Conservation (phyloP, 1,284 basidiomycete species). For the Dichomitus squalens region DNA sequence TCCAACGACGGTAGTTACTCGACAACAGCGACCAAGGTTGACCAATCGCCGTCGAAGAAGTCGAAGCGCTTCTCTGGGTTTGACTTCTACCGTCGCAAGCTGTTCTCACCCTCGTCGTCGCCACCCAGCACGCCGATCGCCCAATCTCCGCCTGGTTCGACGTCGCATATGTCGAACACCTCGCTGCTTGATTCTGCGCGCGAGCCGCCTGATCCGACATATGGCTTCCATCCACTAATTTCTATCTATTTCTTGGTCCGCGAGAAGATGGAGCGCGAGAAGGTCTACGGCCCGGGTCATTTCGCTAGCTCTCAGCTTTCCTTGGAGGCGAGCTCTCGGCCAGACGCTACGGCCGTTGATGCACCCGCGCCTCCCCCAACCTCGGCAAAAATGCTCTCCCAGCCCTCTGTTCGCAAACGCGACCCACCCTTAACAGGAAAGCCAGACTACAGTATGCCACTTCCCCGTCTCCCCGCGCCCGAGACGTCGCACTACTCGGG, state of each 20-base stretch:
- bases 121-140: slow-evolving; percentile 49
- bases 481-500: slow-evolving; percentile 78
- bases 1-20: slow-evolving; percentile 53
- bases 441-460: slow-evolving; percentile 79
- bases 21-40: slow-evolving; percentile 40
- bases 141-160: slow-evolving; percentile 57
- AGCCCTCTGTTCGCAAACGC: slow-evolving; percentile 30
- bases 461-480: slow-evolving; percentile 81
- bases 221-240: slow-evolving; percentile 92
- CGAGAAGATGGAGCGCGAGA: slow-evolving; percentile 94
- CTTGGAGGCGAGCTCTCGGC: slow-evolving; percentile 32
- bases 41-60: slow-evolving; percentile 55
- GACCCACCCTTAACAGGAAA: slow-evolving; percentile 37
- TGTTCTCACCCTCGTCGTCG: slow-evolving; percentile 76
- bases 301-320: slow-evolving; percentile 91
- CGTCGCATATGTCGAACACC: slow-evolving; percentile 50
- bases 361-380: slow-evolving; percentile 25
- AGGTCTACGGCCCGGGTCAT: slow-evolving; percentile 89
- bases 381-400: slow-evolving; percentile 32
- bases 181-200: slow-evolving; percentile 48
- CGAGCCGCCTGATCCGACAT: slow-evolving; percentile 79
- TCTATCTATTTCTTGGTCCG: slow-evolving; percentile 96
- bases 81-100: slow-evolving; percentile 91
- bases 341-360: slow-evolving; percentile 28
- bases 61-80: slow-evolving; percentile 85